Evolutionary conservation across 208 protist genomes (phyloP).

Genomic region (Crithidia sp.): DNA sequence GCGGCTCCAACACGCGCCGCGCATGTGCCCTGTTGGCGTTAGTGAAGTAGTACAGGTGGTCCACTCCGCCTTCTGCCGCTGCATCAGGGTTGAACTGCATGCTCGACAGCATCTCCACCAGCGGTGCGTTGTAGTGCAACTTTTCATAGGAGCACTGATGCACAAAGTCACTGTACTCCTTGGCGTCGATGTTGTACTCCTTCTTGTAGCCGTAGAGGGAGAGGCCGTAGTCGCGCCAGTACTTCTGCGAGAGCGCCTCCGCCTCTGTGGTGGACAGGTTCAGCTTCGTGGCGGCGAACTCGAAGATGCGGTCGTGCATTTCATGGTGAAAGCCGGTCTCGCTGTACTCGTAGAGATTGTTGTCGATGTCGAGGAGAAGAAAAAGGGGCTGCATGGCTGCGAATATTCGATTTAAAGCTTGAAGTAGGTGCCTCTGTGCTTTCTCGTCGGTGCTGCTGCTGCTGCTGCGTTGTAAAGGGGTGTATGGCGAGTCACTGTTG

Average conservation of each 20-base stretch:
- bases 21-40: constrained; percentile 72
- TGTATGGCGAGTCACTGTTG: too few species aligned
- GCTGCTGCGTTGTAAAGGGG: not conserved
- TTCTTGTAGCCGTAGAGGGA: constrained; percentile 62
- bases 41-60: constrained; percentile 79
- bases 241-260: constrained; percentile 30
- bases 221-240: constrained; percentile 68
- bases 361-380: constrained; percentile 81
- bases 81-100: constrained; percentile 32
- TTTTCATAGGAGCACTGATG: constrained; percentile 68
- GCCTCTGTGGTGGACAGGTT: constrained; percentile 44
- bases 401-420: not conserved
- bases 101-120: constrained; percentile 60
- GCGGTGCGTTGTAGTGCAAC: constrained; percentile 40
- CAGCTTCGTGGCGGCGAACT: constrained; percentile 41
- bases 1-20: constrained; percentile 39
- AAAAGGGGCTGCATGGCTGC: constrained; percentile 34
- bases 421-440: too few species aligned
- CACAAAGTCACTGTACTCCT: constrained; percentile 71
- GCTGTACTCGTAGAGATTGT: constrained; percentile 73
- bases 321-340: constrained; percentile 52
- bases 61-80: constrained; percentile 11
- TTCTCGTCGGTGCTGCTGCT: not conserved
- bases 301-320: constrained; percentile 63
- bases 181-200: constrained; percentile 58